Base-by-base conservation (phyloP, 345 rosid genomes). In the Gossypium rotundifolium region DNA sequence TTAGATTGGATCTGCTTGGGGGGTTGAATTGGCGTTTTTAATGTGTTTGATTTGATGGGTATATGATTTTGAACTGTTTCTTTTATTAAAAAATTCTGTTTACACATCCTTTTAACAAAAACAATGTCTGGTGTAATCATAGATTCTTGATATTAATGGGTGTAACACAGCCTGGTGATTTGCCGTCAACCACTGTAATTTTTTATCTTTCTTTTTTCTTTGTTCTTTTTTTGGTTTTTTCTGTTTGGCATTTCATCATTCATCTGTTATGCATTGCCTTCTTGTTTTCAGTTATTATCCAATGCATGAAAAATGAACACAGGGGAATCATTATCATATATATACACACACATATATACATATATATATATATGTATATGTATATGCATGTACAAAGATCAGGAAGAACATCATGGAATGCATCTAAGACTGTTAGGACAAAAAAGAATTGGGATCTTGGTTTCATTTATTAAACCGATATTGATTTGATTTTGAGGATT, bases 401-500 rank as follows among this genome's bases (percentile, higher is more conserved):
- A 54, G 59, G 20, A 1, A 38, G 10, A 63, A 54, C 9, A 55
- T 55, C 27, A 55, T 55, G n/a, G 17, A 29, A 29, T 44, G n/a
- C 53, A 18, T 44, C 44, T 44, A 44, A 18, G 45, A 64, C 7
- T 33, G 40, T 33, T 4, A 33, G 40, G 40, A 33, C 40, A 33
- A 33, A 33, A 29, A 33, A 4, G 40, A 22, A 68, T 25, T 51
- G 72, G 0, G 17, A 68, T 49, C 23, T 68, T 17, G 22, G 23
- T 16, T 68, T 68, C 4, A 14, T 29, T 70, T 53, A 25, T 48
- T 29, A 70, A 70, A n/a, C 73, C 52, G 61, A 52, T 70, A 17
- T n/a, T 52, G n/a, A 9, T 69, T 27, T 70, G 72, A 69, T 40
- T 69, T 52, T 70, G 73, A 70, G 22, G 59, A 29, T 25, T 27